A percentile compares a stretch with the other conserved stretches of the same genome.
Conservation (phyloP, 2,329 filamentous ascomycete genomes). For the Fusarium fracticaudum region DNA sequence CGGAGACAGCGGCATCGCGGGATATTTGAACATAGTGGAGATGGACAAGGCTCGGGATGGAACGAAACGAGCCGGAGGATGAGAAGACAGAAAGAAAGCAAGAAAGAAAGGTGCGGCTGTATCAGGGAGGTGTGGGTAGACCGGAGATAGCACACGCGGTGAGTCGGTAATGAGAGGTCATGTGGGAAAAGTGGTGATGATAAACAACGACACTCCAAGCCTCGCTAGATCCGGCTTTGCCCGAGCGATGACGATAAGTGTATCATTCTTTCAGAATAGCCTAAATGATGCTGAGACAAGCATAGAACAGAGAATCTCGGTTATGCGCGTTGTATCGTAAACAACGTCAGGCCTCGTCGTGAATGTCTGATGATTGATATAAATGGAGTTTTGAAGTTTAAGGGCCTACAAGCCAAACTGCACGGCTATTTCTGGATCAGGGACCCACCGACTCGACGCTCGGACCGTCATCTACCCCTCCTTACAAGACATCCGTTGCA, state of each 20-base stretch:
- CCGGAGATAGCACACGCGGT: slow-evolving; percentile 16
- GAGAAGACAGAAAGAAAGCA: not conserved
- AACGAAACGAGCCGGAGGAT: slow-evolving; percentile 31
- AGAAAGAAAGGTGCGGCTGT: slow-evolving; percentile 9
- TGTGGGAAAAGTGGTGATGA: slow-evolving; percentile 39
- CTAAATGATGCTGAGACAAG: not conserved
- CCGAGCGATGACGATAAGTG: slow-evolving; percentile 15
- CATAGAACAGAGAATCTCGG: not conserved
- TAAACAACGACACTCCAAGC: slow-evolving; percentile 11
- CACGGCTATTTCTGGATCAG: slow-evolving; percentile 35
- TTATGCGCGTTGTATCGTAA: not conserved
- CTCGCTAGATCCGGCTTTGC: slow-evolving; percentile 24
- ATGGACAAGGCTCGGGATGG: slow-evolving; percentile 30
- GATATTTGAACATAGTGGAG: slow-evolving; percentile 29
- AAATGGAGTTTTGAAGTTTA: slow-evolving; percentile 27
- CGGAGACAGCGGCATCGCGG: slow-evolving; percentile 30
- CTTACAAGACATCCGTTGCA: slow-evolving; percentile 7
- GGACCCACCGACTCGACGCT: slow-evolving; percentile 24
- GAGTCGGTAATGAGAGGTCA: slow-evolving; percentile 28
- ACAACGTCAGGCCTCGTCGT: not conserved
- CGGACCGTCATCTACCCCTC: slow-evolving; percentile 21
- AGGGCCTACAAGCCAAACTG: not conserved
- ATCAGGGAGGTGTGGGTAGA: slow-evolving; percentile 11
- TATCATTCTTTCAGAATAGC: not conserved
- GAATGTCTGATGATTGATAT: slow-evolving; percentile 16